phyloP scores from a whole-genome alignment of 805 yeast species.

The Starmera amethionina region DNA sequence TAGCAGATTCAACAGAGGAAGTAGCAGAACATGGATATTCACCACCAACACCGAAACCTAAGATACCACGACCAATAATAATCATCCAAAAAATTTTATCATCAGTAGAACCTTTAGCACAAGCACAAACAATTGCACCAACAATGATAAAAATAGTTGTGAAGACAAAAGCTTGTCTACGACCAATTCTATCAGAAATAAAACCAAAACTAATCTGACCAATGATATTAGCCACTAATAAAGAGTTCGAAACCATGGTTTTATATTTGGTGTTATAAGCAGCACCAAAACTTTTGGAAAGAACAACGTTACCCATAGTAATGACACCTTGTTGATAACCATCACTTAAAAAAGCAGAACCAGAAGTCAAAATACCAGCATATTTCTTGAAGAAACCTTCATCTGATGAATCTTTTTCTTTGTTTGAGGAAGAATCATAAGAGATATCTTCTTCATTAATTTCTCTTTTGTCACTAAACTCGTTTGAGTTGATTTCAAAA shows the following conservation, averaged over 20 bases:
- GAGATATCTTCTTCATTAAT: background rate
- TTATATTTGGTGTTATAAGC: conserved; percentile 13
- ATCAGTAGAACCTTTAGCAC: conserved; percentile 40
- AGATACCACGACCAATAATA: conserved; percentile 48
- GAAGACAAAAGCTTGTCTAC: conserved; percentile 50
- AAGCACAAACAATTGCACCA: conserved; percentile 50
- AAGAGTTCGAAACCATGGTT: conserved; percentile 27
- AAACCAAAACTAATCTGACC: conserved; percentile 54
- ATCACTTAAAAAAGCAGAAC: conserved; percentile 16
- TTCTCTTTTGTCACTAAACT: too few relatives aligned
- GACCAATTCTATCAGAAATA: conserved; percentile 46
- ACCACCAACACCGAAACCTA: conserved; percentile 58
- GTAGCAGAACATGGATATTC: conserved; percentile 61
- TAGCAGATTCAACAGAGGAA: conserved; percentile 52
- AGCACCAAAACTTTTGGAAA: conserved; percentile 8
- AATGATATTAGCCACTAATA: conserved; percentile 46
- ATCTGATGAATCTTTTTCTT: background rate
- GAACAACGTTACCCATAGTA: conserved; percentile 17
- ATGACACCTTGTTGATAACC: conserved; percentile 21
- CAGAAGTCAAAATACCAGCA: conserved; percentile 11
- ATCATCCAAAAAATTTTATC: conserved; percentile 38
- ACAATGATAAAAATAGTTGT: conserved; percentile 49
- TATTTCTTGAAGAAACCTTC: conserved; percentile 1
- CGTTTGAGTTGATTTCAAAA: too few relatives aligned
- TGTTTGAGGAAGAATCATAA: background rate